Base-by-base conservation (phyloP, 176 grass and related monocot genomes). In the Carex scoparia region DNA sequence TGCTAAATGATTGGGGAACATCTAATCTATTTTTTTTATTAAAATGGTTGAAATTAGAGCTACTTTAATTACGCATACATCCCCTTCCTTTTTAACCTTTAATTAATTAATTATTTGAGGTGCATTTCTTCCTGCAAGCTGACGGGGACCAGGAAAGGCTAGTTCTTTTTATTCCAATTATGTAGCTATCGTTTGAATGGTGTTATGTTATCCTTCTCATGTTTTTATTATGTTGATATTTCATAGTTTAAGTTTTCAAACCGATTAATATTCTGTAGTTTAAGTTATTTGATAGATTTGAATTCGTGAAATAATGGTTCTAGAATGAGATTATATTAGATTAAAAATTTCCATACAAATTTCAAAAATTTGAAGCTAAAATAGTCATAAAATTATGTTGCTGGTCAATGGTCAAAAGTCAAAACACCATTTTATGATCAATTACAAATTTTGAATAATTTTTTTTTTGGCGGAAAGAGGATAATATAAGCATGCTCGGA, bases 1-100 rank as follows among this genome's bases (percentile, higher is more conserved):
- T 83, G 81, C 42, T 19, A 67, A 83, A 83, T 83, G 63, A 61
- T 37, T 69, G 48, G 81, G 81, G 62, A 69, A 83, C 81, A 83
- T 46, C 64, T 83, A 83, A 67, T 61, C 80, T 10, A 40, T 1
- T 14, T 83, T 40, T 49, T 83, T 55, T 69, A 53, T 5, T 83
- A 67, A 53, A 67, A 55, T 68, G 42, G 15, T 65, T 83, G 61
- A 67, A 83, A 61, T 64, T 53, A 7, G 49, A 83, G 23, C 31
- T 46, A 27, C 14, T 53, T 83, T 23, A 23, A 23, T 23, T 33
- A n/a, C 23, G n/a, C 11, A 55, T 55, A 68, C 35, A 15, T 4
- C 6, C 13, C 5, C 5, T 56, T 10, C 10, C 4, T 30, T 31
- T 32, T 30, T 30, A 40, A 69, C 65, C 18, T 76, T 76, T 55